Conservation (phyloP, 768 basidiomycete genomes). For the Russula griseocarnosa region DNA sequence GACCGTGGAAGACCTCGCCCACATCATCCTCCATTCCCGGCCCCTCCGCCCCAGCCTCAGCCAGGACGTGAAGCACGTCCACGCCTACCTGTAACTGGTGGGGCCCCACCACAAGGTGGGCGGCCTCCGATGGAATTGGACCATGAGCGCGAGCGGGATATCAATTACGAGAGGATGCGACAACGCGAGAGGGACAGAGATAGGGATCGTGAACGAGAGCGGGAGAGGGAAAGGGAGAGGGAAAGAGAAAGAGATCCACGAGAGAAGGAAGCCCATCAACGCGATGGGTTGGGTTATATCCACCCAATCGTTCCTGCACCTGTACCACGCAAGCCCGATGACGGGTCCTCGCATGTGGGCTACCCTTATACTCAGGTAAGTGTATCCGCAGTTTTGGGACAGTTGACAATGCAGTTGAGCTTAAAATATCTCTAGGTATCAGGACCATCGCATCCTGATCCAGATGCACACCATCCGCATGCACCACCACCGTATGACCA, state of each 20-base stretch:
- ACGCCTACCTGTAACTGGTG: slow-evolving; percentile 12
- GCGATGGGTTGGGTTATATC: slow-evolving; percentile 31
- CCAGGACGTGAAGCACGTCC: slow-evolving; percentile 21
- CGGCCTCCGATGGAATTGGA: slow-evolving; percentile 34
- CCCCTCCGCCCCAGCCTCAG: slow-evolving; percentile 15
- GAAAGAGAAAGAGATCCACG: slow-evolving; percentile 29
- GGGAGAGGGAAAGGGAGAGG: slow-evolving; percentile 24
- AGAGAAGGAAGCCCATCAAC: slow-evolving; percentile 29
- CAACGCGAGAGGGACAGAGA: slow-evolving; percentile 28
- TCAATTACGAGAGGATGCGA: slow-evolving; percentile 33
- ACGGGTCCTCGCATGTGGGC: slow-evolving; percentile 12
- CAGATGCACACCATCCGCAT: slow-evolving; percentile 13
- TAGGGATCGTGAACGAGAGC: slow-evolving; percentile 19
- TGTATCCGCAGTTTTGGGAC: too few species aligned
- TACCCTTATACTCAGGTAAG: slow-evolving; percentile 19
- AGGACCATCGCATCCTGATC: slow-evolving; percentile 11
- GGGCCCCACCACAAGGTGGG: slow-evolving; percentile 24
- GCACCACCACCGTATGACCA: slow-evolving; percentile 24
- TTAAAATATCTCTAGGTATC: neutral
- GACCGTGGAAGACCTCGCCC: slow-evolving; percentile 31
- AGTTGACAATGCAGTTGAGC: neutral
- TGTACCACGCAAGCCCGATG: slow-evolving; percentile 20
- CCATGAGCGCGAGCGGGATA: slow-evolving; percentile 31
- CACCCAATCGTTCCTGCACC: slow-evolving; percentile 21
- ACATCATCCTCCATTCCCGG: slow-evolving; percentile 20